A percentile compares a stretch with the other conserved stretches of the same genome.
phyloP scores from a whole-genome alignment of 192 early-diverging fungal species.

The Coemansia sp. region DNA sequence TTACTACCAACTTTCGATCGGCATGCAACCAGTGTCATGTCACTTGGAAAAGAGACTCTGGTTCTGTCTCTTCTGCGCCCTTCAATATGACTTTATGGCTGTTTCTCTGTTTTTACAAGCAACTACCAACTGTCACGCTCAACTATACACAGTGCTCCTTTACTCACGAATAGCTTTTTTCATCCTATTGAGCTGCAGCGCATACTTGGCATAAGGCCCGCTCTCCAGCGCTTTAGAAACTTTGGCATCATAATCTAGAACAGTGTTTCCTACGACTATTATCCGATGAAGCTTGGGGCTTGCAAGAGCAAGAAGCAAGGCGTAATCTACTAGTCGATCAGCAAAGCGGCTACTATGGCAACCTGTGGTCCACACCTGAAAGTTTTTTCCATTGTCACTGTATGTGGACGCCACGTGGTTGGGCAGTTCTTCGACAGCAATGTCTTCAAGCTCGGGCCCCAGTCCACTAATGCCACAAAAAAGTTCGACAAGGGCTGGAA shows the following conservation, averaged over 20 bases:
- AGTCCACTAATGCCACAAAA: neutral
- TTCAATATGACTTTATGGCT: no score
- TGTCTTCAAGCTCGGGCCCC: neutral
- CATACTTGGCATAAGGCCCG: neutral
- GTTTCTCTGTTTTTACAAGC: no score
- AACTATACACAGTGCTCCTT: no score
- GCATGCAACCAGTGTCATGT: no score
- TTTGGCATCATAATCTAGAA: neutral
- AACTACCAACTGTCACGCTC: no score
- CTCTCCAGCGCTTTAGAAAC: neutral
- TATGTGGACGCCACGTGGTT: neutral
- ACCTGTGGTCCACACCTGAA: neutral
- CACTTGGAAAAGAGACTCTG: no score
- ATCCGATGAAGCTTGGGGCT: neutral
- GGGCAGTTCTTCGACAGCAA: neutral
- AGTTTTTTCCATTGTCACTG: neutral
- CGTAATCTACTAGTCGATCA: neutral
- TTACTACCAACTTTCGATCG: no score
- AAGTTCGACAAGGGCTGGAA: neutral
- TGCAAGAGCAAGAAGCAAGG: neutral
- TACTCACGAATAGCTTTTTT: no score
- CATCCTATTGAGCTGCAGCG: neutral
- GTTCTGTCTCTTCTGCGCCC: no score
- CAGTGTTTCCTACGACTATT: neutral
- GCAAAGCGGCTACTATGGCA: no score